A percentile compares a stretch with the other conserved stretches of the same genome.
Evolutionary conservation across 495 filamentous ascomycete genomes (phyloP).

Genomic region (Podospora pseudopauciseta): DNA sequence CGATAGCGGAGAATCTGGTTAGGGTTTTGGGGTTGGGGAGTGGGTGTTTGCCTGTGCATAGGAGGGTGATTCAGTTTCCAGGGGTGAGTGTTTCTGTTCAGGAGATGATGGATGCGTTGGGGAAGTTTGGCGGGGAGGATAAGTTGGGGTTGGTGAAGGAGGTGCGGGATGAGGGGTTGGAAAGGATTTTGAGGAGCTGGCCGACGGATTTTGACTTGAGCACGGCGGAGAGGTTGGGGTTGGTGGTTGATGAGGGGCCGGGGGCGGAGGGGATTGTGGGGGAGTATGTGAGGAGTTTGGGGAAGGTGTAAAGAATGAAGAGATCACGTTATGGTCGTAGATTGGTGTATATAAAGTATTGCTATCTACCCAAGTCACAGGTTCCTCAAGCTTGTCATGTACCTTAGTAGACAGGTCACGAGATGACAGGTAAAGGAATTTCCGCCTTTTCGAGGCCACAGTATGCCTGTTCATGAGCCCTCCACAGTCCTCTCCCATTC

Average conservation of each 20-base stretch:
- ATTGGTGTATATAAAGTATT: too few relatives aligned
- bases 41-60: slow-evolving; percentile 52
- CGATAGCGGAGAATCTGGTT: slow-evolving; percentile 66
- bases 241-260: slow-evolving; percentile 49
- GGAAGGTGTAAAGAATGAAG: slow-evolving; percentile 7
- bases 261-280: slow-evolving; percentile 29
- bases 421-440: too few relatives aligned
- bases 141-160: slow-evolving; percentile 61
- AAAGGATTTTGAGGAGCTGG: slow-evolving; percentile 74
- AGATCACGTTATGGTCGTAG: too few relatives aligned
- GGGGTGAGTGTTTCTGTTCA: slow-evolving; percentile 67
- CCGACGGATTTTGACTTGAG: slow-evolving; percentile 61
- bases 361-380: too few relatives aligned
- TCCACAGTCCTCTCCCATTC: too few relatives aligned
- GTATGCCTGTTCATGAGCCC: too few relatives aligned
- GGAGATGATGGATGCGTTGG: slow-evolving; percentile 72
- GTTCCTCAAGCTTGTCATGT: too few relatives aligned
- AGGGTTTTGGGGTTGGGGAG: slow-evolving; percentile 56
- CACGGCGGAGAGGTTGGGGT: slow-evolving; percentile 53
- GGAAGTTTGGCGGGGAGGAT: slow-evolving; percentile 66
- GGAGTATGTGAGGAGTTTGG: slow-evolving; percentile 42
- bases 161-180: slow-evolving; percentile 59
- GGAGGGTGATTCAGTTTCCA: slow-evolving; percentile 67
- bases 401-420: too few relatives aligned
- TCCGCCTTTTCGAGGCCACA: too few relatives aligned